These are phyloP conservation scores for Ziziphus jujuba DNA, from an alignment of 306 rosid genomes.

Conservation along the genomic window DNA sequence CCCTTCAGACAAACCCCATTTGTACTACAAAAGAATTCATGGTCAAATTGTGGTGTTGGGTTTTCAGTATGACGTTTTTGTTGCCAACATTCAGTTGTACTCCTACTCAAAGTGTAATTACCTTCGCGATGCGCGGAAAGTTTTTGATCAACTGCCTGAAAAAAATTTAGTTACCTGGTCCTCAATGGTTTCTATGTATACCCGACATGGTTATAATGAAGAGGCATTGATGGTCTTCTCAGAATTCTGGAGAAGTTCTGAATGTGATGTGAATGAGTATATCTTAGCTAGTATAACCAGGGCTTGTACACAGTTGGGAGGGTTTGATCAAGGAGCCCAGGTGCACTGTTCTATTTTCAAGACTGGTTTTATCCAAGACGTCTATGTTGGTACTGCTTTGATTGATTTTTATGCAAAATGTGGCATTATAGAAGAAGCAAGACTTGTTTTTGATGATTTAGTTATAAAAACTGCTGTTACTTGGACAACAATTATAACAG, in stretches of 20 bases:
- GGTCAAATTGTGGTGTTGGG: conserved; percentile 60
- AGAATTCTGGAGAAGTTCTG: conserved; percentile 43
- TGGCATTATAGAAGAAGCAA: conserved; percentile 60
- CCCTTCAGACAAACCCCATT: conserved; percentile 26
- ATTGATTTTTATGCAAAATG: conserved; percentile 66
- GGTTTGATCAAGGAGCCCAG: conserved; percentile 48
- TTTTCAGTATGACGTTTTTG: conserved; percentile 55
- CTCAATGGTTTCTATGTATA: conserved; percentile 74
- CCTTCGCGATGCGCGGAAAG: conserved; percentile 45
- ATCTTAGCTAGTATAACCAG: conserved; percentile 66
- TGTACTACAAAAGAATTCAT: conserved; percentile 46
- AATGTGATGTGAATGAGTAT: conserved; percentile 59
- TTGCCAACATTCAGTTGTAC: conserved; percentile 58
- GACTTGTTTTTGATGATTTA: conserved; percentile 59
- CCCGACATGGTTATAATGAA: conserved; percentile 42
- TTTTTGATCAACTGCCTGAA: conserved; percentile 70
- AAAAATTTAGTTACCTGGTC: conserved; percentile 77
- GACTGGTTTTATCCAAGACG: conserved; percentile 62
- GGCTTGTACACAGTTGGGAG: conserved; percentile 63
- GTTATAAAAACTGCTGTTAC: conserved; percentile 56
- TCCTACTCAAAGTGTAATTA: conserved; percentile 33
- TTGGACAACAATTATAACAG: conserved; percentile 77
- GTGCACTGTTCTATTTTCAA: conserved; percentile 61
- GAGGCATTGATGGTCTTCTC: conserved; percentile 58
- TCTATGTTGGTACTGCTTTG: conserved; percentile 82